Evolutionary conservation across 768 basidiomycete genomes (phyloP), one percentile per base, ranked within the genome.

Genomic region (Candolleomyces efflorescens): DNA sequence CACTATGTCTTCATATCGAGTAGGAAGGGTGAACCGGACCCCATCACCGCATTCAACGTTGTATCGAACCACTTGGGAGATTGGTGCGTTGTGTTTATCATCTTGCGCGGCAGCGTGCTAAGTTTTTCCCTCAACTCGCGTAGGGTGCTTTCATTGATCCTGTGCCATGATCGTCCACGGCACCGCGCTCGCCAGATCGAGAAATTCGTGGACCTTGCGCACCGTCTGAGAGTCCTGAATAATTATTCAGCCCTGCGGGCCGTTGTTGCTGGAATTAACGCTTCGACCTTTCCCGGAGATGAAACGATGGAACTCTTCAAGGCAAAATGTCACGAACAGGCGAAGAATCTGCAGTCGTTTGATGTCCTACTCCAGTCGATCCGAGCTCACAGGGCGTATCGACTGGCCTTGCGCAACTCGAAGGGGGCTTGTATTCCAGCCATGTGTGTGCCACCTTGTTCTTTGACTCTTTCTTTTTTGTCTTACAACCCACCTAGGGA

Each of bases 161-260:
- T 98, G 13, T 90, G 90, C 57, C 92, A 95, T 58, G 87, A 92
- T 63, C 88, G 86, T 63, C 78, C 86, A 26, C 86, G 83, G 69
- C 70, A 78, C 45, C 86, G 96, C 43, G 90, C 87, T 3, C 83
- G 79, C 58, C 87, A 94, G 63, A 89, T 95, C 58, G 93, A 97
- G 68, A 92, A 92, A 67, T 87, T 98, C 58, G 85, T 94, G 23
- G 85, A 89, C 50, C 84, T 98, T 61, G 92, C 91, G 0, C 81
- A 84, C 58, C 83, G 84, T 55, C 78, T 99, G 43, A 87, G 96
- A 32, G 78, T 80, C 12, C 69, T 91, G 47, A 94, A 96, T 71
- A 98, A 99, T 68, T 98, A 97, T 69, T 93, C 94, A 36, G 91
- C 90, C 0, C 73, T 97, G 54, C 92, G 93, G 46, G 93, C 94